Base-by-base conservation (phyloP, 2,329 filamentous ascomycete species). In the Pseudocercospora fuligena region DNA sequence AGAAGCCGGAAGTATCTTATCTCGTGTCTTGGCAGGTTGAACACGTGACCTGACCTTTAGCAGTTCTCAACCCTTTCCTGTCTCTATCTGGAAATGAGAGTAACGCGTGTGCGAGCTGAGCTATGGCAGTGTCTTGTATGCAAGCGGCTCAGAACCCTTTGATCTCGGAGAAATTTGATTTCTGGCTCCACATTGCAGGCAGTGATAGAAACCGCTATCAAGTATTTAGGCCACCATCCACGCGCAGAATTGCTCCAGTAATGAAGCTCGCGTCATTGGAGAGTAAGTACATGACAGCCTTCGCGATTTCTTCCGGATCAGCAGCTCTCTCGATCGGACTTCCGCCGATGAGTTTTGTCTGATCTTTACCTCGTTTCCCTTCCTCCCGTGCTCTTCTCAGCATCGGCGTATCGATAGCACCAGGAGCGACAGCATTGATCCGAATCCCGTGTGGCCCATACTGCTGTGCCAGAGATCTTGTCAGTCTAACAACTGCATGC, bases 351-450 rank as follows among this genome's bases (percentile, higher is more conserved):
- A 56, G 16, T 27, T 56, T 31, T 16, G 9, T 27, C 27, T 56
- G 51, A 16, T 33, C 51, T 0, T 33, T 27, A 1, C 51, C 51
- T 56, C 51, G 25, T 14, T 51, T 23, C 9, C 16, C 12, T 51
- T 51, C 21, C 16, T 56, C 16, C 4, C 27, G 23, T 19, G 51
- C 51, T 14, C 25, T 27, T 11, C 16, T n/a, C 51, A 56, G 27
- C 51, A 56, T 56, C 1, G 51, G 11, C 0, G 51, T 56, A 5
- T 29, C 51, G 3, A 23, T 56, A 5, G 25, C 51, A 6, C 36
- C 56, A 43, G 56, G 33, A 25, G 56, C 56, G 27, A 43, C 56
- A 46, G 56, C 56, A 29, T 43, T 59, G 9, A 59, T 59, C 0
- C 56, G 56, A 43, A 59, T 59, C 3, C 56, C 29, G 6, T 2